Evolutionary conservation across 2,329 filamentous ascomycete species (phyloP), one percentile per base, ranked within the genome.

Genomic region (Dactylellina parvicollis): DNA sequence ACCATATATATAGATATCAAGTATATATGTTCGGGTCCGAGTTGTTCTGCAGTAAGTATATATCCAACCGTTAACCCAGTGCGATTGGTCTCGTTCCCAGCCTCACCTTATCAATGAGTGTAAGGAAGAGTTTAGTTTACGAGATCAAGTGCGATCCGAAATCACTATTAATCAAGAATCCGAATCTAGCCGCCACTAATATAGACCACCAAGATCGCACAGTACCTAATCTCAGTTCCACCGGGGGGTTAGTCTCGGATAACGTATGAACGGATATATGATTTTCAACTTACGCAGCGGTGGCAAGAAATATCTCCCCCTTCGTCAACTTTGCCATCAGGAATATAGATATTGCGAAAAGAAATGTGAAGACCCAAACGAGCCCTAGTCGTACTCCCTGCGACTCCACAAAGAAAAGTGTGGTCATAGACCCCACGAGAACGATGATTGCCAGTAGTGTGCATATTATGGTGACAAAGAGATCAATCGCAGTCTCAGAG

Each of bases 281-380:
- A 14, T 40, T 4, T 44, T 64, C 64, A 46, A 77, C 78, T 75
- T 75, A 79, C 75, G 78, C 77, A 52, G 78, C 78, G 2, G 78
- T 78, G 12, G 76, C 76, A 9, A 77, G 75, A 36, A 79, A 78
- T 18, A 79, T 76, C 75, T 79, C 78, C 20, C 77, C 77, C 44
- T 78, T 75, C 40, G 75, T 75, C 9, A 78, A 76, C 30, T 77
- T 78, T 2, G 77, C 79, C 54, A 76, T 76, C 0, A 78, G 46
- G 52, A 76, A 76, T 26, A 80, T 74, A 5, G 74, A 76, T 26
- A 76, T 57, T 10, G 75, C 76, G 52, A 79, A 80, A 0, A 79
- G 36, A 24, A 79, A 66, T 12, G 78, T 78, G 55, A 78, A 79
- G 0, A 76, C 50, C 67, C 79, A 76, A 7, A 79, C 75, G 4